These are phyloP conservation scores for Pichia heedii DNA, from an alignment of 805 yeast species.

Conservation along the genomic window DNA sequence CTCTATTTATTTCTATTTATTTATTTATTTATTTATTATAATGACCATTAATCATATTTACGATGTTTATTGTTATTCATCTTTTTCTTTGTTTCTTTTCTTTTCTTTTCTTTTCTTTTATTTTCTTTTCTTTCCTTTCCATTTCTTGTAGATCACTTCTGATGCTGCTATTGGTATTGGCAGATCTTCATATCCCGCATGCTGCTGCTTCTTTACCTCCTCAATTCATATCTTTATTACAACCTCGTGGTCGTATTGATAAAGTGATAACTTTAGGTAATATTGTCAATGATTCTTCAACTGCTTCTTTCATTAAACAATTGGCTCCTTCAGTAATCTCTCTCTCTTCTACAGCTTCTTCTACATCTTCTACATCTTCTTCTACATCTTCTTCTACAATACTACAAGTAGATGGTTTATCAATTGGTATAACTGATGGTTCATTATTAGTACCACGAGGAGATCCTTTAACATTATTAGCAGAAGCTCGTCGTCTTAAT, in stretches of 20 bases:
- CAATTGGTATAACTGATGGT: slow-evolving; percentile 78
- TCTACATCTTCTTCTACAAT: no score
- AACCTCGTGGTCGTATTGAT: slow-evolving; percentile 71
- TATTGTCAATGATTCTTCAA: no score
- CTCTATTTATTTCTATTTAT: neutral
- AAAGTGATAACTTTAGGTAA: slow-evolving; percentile 85
- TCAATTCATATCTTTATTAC: slow-evolving; percentile 65
- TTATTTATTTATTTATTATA: neutral
- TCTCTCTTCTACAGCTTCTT: no score
- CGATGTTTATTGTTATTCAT: no score
- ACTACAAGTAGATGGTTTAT: no score
- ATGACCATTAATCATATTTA: no score
- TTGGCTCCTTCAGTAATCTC: no score
- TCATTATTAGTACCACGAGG: slow-evolving; percentile 73
- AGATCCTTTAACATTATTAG: slow-evolving; percentile 76
- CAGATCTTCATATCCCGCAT: slow-evolving; percentile 87
- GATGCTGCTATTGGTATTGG: slow-evolving; percentile 70
- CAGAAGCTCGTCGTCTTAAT: slow-evolving; percentile 82
- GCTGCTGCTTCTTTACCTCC: slow-evolving; percentile 56
- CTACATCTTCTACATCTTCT: no score
- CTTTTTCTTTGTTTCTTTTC: neutral
- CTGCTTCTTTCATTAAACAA: no score
- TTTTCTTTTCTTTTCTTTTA: neutral
- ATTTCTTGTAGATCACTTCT: slow-evolving; percentile 15
- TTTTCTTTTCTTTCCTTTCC: no score